These are phyloP conservation scores for Kalmusia sp. DNA, from an alignment of 2,329 filamentous ascomycete species.

Conservation along the genomic window DNA sequence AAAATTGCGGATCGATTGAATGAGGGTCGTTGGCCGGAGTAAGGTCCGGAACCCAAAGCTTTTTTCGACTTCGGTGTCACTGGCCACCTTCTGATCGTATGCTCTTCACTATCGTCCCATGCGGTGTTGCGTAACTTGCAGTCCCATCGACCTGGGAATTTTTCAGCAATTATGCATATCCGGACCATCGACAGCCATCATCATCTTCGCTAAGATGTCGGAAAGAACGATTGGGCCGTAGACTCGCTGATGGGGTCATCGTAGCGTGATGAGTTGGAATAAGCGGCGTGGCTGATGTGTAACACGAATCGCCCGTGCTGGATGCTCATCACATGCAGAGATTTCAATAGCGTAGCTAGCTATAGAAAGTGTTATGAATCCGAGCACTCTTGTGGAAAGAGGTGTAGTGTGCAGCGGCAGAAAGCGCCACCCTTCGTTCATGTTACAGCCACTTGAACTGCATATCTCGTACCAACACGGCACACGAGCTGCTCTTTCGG, in stretches of 20 bases:
- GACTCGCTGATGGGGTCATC: neutral
- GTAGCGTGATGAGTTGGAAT: neutral
- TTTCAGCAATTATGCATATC: too few species aligned
- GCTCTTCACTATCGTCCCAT: neutral
- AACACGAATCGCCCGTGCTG: neutral
- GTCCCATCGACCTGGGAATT: too few species aligned
- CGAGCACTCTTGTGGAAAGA: constrained; percentile 10
- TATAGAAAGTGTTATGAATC: constrained; percentile 6
- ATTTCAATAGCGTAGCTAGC: neutral
- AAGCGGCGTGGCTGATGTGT: neutral
- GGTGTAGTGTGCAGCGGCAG: constrained; percentile 13
- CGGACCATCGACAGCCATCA: too few species aligned
- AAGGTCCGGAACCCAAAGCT: neutral
- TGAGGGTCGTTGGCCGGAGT: neutral
- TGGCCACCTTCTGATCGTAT: neutral
- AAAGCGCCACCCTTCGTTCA: constrained; percentile 18
- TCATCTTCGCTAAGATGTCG: neutral
- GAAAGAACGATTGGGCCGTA: neutral
- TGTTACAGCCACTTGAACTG: constrained; percentile 27
- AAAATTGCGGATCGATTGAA: neutral
- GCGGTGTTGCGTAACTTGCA: too few species aligned
- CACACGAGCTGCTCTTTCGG: constrained; percentile 24
- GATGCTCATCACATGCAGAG: neutral
- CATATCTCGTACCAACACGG: constrained; percentile 28
- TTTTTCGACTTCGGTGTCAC: neutral